Conservation (phyloP, 2,329 filamentous ascomycete genomes). For the Lachnellula arida region DNA sequence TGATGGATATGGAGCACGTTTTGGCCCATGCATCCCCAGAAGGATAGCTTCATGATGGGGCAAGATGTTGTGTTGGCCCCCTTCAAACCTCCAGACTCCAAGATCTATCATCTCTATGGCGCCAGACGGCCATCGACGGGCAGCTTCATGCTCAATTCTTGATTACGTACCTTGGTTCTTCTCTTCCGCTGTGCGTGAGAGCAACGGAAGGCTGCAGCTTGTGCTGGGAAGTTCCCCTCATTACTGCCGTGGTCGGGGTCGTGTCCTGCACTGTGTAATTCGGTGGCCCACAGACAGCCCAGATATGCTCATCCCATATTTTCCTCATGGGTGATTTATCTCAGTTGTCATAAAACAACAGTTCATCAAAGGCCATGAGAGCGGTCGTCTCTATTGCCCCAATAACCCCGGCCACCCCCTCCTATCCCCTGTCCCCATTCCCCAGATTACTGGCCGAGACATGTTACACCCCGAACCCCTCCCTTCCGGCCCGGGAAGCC, state of each 20-base stretch:
- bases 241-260: neutral
- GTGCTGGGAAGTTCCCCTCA: conserved; percentile 10
- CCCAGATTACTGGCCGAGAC: neutral
- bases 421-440: neutral
- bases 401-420: neutral
- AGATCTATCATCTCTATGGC: neutral
- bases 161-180: neutral
- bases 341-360: conserved; percentile 4
- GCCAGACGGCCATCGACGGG: neutral
- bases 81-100: neutral
- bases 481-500: conserved; percentile 12
- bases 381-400: neutral
- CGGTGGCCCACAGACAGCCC: neutral
- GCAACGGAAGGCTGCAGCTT: conserved; percentile 16
- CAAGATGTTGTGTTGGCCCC: neutral
- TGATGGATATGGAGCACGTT: conserved; percentile 1
- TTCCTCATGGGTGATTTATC: neutral
- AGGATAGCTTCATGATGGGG: neutral
- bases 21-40: neutral
- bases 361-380: neutral
- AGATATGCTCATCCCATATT: neutral
- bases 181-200: neutral
- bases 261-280: neutral
- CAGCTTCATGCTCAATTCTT: neutral
- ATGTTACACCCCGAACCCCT: neutral